These are phyloP conservation scores for Zygotorulaspora danielsina DNA, from an alignment of 805 yeast species.

Conservation along the genomic window DNA sequence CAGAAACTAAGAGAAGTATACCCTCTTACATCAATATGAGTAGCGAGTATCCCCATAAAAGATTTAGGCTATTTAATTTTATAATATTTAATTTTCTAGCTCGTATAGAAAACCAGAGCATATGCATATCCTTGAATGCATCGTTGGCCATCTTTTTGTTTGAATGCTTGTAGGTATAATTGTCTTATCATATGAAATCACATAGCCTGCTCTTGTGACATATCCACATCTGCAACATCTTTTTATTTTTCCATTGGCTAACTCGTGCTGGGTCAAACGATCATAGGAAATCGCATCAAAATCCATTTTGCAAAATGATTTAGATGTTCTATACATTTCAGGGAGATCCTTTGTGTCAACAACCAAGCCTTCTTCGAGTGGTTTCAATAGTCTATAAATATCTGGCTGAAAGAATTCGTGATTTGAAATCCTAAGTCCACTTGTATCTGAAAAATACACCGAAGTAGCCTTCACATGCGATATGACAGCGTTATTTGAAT, in stretches of 20 bases:
- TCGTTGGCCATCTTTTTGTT: slow-evolving; percentile 37
- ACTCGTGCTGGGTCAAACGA: slow-evolving; percentile 20
- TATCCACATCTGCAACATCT: slow-evolving; percentile 55
- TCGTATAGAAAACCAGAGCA: slow-evolving; percentile 37
- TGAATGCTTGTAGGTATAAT: slow-evolving; percentile 33
- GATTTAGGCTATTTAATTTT: not conserved
- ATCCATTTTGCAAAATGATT: slow-evolving; percentile 35
- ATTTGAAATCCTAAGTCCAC: slow-evolving; percentile 30
- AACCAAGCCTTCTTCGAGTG: slow-evolving; percentile 35
- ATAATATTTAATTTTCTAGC: slow-evolving; percentile 8
- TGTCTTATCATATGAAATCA: slow-evolving; percentile 32
- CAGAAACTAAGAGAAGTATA: not conserved
- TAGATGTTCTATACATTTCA: slow-evolving; percentile 25
- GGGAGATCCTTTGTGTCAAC: slow-evolving; percentile 58
- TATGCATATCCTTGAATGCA: slow-evolving; percentile 34
- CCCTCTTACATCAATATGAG: not conserved
- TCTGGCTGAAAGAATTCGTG: slow-evolving; percentile 31
- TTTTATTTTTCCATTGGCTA: slow-evolving; percentile 33
- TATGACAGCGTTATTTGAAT: slow-evolving; percentile 28
- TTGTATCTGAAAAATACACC: slow-evolving; percentile 32
- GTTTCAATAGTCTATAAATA: slow-evolving; percentile 38
- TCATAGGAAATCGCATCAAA: slow-evolving; percentile 36
- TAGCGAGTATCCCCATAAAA: no score
- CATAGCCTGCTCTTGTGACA: slow-evolving; percentile 38
- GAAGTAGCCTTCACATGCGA: slow-evolving; percentile 31